Base-by-base conservation (phyloP, 2,329 filamentous ascomycete genomes). In the Fusarium citri region DNA sequence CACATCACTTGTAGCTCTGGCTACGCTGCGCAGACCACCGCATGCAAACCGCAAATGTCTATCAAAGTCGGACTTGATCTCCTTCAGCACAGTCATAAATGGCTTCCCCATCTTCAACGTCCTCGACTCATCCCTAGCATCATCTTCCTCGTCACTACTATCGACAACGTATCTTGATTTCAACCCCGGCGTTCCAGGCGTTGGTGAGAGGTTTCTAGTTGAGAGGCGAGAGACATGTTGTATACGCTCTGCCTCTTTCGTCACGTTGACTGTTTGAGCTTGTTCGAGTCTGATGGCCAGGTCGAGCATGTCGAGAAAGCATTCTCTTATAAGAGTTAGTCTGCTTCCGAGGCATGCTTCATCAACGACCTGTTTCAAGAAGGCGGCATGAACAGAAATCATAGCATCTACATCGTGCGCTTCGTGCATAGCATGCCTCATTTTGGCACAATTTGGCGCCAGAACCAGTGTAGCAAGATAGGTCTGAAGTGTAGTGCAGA, bases 331-430 rank as follows among this genome's bases (percentile, higher is more conserved):
- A 0, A 92, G 90, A 18, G 85, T 84, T 6, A 97, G 80, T 56
- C 90, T 91, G 18, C 84, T 81, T 1, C 91, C 89, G 0, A 97
- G 85, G 25, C 96, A 87, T 12, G 92, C 88, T 68, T 93, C 89
- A 31, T 89, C 86, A 59, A 90, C 83, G 14, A 96, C 81, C 3
- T 85, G 85, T 46, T 83, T 84, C 46, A 92, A 81, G 73, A 91
- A 95, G 0, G 79, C 77, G 7, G 86, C 80, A 76, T 97, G 94
- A 1, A 90, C 85, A 2, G 80, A 80, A 26, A 94, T 89, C 92
- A 98, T 97, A 26, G 87, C 87, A 76, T 98, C 94, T 12, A 98
- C 88, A 71, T 95, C 93, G 26, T 86, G 84, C 0, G 93, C 89
- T 8, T 82, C 80, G 16, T 80, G 79, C 54, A 98, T 84, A 1